Percentiles rank a stretch among this genome's conserved stretches.
phyloP scores from a whole-genome alignment of 2,329 filamentous ascomycete species.

The Hymenoscyphus salicellus region DNA sequence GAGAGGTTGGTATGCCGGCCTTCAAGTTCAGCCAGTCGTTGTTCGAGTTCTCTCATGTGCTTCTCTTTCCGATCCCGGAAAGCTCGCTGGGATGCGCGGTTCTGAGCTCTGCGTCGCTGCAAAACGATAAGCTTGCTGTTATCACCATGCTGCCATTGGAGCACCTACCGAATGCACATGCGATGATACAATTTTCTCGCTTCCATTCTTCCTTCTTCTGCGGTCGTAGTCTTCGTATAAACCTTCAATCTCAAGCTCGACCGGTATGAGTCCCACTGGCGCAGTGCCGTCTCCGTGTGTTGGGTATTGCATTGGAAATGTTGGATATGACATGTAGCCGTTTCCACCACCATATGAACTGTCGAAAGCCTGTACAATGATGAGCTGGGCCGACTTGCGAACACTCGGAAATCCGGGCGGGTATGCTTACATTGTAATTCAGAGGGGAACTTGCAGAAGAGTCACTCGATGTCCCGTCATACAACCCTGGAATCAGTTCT shows the following conservation, averaged over 20 bases:
- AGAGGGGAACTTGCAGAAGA: conserved; percentile 35
- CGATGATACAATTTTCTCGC: conserved; percentile 33
- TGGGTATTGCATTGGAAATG: conserved; percentile 33
- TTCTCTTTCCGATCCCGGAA: conserved; percentile 64
- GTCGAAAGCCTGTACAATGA: conserved; percentile 26
- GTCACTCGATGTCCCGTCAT: conserved; percentile 35
- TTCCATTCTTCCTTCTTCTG: conserved; percentile 32
- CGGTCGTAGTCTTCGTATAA: conserved; percentile 37
- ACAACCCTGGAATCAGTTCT: conserved; percentile 29
- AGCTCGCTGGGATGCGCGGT: conserved; percentile 53
- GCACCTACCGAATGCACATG: conserved; percentile 36
- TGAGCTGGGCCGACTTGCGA: conserved; percentile 12
- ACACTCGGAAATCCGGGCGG: not conserved
- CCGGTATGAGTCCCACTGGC: conserved; percentile 33
- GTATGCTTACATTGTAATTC: conserved; percentile 30
- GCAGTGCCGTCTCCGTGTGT: conserved; percentile 25
- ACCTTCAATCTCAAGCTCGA: conserved; percentile 36
- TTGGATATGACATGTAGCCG: conserved; percentile 30
- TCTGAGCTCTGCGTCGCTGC: conserved; percentile 18
- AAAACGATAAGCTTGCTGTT: conserved; percentile 4
- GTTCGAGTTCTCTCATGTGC: conserved; percentile 61
- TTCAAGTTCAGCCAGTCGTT: conserved; percentile 51
- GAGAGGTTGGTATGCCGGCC: conserved; percentile 55
- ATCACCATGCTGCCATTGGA: not conserved
- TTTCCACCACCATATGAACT: conserved; percentile 28